phyloP scores from a whole-genome alignment of 345 rosid genomes.

The Barbarea vulgaris region DNA sequence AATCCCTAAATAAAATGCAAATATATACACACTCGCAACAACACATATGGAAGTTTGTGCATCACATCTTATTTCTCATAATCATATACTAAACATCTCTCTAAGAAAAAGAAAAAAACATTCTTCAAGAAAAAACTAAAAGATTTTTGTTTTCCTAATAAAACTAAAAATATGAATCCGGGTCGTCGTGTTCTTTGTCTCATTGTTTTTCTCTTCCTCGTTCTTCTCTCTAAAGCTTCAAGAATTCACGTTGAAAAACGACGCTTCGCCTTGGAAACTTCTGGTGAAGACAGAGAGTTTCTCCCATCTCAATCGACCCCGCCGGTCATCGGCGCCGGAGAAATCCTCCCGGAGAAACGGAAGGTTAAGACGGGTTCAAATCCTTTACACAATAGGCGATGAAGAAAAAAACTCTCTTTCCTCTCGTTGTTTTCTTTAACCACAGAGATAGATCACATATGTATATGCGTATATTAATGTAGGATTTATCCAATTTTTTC shows the following conservation, averaged over 20 bases:
- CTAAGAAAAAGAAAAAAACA: background rate
- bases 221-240: conserved; percentile 34
- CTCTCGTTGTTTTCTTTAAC: conserved; percentile 4
- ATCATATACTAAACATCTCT: conserved; percentile 26
- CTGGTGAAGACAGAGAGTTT: conserved; percentile 21
- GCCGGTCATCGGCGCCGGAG: conserved; percentile 26
- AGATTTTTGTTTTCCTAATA: background rate
- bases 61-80: conserved; percentile 34
- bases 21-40: conserved; percentile 30
- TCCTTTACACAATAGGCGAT: conserved; percentile 40
- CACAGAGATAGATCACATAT: conserved; percentile 14
- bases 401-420: background rate
- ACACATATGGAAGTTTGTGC: conserved; percentile 41
- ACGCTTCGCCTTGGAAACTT: background rate
- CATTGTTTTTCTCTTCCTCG: conserved; percentile 19
- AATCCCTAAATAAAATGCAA: conserved; percentile 42
- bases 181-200: conserved; percentile 33
- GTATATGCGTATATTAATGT: conserved; percentile 13
- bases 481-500: conserved; percentile 15
- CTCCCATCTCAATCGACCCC: conserved; percentile 14
- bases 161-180: conserved; percentile 15
- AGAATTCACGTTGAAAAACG: conserved; percentile 21
- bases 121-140: conserved; percentile 10
- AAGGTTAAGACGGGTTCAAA: conserved; percentile 43
- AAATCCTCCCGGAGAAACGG: conserved; percentile 34